Base-by-base conservation (phyloP, 2,329 filamentous ascomycete species). In the Colletotrichum scovillei region DNA sequence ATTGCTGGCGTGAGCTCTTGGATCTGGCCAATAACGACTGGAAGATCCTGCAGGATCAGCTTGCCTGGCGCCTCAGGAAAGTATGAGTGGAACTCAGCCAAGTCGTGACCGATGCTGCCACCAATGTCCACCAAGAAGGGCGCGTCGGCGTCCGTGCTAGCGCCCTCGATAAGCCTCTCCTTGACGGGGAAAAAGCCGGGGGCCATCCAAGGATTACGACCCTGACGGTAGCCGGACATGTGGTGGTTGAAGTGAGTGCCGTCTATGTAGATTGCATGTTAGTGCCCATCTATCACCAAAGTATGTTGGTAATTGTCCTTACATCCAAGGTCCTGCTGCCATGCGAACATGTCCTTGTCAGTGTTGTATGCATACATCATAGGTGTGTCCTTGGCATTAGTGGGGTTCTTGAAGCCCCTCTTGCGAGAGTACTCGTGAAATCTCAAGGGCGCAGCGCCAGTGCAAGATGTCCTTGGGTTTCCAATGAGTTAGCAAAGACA, bases 11-110 rank as follows among this genome's bases (percentile, higher is more conserved):
- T 78, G 0, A 84, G 75, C 2, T 79, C 73, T 26, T 77, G 69
- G 24, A 81, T 80, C 63, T 82, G 77, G 7, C 69, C 74, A 26
- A 85, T 81, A 6, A 88, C 84, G 3, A 80, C 77, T 0, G 83
- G 81, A 6, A 86, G 78, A 73, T 90, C 88, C 75, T 90, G 86
- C 0, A 89, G 78, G 0, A 89, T 77, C 2, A 89, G 76, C 4
- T 81, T 79, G 1, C 66, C 52, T 12, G 70, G 64, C 0, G 79
- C 76, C 0, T 81, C 63, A 0, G 84, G 82, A 72, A 82, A 82
- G 60, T 83, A 82, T 0, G 76, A 74, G 2, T 65, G 79, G 69
- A 83, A 83, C 38, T 80, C 79, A 16, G 76, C 76, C 5, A 84
- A 68, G 59, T 84, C 81, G 58, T 84, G 81, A 0, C 83, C 82